Conservation (phyloP, 1,284 basidiomycete species). For the Vanrija sp. region DNA sequence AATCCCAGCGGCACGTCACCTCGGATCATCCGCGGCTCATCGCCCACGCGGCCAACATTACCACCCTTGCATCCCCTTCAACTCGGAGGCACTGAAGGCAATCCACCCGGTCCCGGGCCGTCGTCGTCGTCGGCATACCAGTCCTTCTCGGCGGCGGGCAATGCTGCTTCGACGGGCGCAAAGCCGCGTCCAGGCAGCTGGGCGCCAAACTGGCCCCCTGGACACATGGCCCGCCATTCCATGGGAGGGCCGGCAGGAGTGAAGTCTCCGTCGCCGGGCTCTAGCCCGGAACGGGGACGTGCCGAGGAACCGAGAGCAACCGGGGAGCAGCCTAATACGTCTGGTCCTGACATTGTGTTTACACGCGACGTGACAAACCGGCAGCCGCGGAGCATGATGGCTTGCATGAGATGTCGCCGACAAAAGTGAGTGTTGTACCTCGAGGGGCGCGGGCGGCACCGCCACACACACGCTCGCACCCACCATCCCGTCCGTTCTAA, state of each 20-base stretch:
- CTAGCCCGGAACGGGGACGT: conserved; percentile 9
- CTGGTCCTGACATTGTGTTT: conserved; percentile 20
- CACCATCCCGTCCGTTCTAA: neutral
- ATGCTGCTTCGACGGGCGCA: neutral
- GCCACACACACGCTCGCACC: too few species aligned
- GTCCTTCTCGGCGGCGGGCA: conserved; percentile 6
- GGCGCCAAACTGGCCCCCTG: conserved; percentile 11
- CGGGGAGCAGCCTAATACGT: neutral
- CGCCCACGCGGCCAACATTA: conserved; percentile 10
- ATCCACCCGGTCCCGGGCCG: too few species aligned
- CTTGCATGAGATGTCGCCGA: conserved; percentile 39
- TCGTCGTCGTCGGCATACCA: conserved; percentile 4
- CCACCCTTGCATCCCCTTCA: conserved; percentile 15
- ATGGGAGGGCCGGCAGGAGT: conserved; percentile 4
- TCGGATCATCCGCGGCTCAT: conserved; percentile 13
- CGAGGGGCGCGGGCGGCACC: too few species aligned
- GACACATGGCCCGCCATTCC: conserved; percentile 14
- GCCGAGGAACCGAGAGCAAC: neutral
- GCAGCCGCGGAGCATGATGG: conserved; percentile 47
- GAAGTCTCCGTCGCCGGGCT: conserved; percentile 13
- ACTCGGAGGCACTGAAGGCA: too few species aligned
- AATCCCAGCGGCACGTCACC: conserved; percentile 8
- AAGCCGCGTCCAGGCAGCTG: conserved; percentile 3
- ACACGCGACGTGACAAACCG: conserved; percentile 34
- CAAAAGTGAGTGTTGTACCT: conserved; percentile 34